phyloP scores from a whole-genome alignment of 306 rosid species.

The Begonia fuchsioides region DNA sequence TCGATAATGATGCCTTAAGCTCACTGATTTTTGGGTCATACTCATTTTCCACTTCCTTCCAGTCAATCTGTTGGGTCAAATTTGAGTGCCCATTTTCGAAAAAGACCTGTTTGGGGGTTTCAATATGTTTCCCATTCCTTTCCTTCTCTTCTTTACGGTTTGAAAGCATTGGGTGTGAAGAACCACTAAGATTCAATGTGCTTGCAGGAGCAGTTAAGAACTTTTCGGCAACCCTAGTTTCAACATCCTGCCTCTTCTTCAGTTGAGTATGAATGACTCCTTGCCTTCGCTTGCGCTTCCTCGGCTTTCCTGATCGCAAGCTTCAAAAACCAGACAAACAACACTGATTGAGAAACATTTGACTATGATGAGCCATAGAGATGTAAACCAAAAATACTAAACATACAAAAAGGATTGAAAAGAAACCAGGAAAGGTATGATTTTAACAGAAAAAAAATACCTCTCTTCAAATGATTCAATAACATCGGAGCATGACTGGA shows the following conservation, averaged over 20 bases:
- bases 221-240: constrained; percentile 17
- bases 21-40: constrained; percentile 74
- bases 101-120: constrained; percentile 9
- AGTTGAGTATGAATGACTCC: constrained; percentile 34
- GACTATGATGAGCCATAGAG: neutral
- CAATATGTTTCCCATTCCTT: constrained; percentile 12
- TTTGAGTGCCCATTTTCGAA: constrained; percentile 18
- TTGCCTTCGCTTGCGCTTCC: constrained; percentile 48
- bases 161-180: constrained; percentile 27
- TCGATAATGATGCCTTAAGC: constrained; percentile 35
- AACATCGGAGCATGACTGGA: constrained; percentile 71
- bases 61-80: constrained; percentile 13
- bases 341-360: constrained; percentile 6
- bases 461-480: constrained; percentile 67
- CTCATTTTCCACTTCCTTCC: constrained; percentile 26
- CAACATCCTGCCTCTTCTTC: constrained; percentile 49
- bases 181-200: constrained; percentile 15
- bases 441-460: too few species aligned
- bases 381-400: neutral
- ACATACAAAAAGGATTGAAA: too few species aligned
- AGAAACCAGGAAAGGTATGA: too few species aligned
- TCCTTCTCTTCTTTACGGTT: too few species aligned
- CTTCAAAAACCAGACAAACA: constrained; percentile 15
- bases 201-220: constrained; percentile 24
- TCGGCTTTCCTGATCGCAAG: constrained; percentile 35